Base-by-base conservation (phyloP, 352 stramenopile genomes). In the Thalassiosira hispida region DNA sequence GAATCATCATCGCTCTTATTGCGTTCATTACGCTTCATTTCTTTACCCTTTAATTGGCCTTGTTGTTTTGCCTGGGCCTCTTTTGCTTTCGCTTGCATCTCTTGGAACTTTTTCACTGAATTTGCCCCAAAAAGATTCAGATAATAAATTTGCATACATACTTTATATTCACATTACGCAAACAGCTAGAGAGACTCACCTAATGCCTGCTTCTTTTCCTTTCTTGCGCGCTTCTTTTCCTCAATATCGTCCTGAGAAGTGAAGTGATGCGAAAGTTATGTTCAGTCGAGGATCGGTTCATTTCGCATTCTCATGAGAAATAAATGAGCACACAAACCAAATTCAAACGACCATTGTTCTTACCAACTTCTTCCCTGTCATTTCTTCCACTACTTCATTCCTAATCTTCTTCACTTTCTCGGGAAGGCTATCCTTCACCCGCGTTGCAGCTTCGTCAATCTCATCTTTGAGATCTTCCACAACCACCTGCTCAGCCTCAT, bases 391-490 rank as follows among this genome's bases (percentile, higher is more conserved):
- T 14, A 81, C 73, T n/a, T 75, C 60, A 61, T 76, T 69, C 35
- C 65, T 51, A 49, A 81, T 76, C 40, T 66, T 77, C 47, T 81
- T 76, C 16, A 64, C 59, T 59, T 73, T 81, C 14, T 81, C 65
- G 7, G 65, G 73, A 33, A 81, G 40, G 12, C 46, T 57, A 18
- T 76, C 42, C 63, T 72, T 73, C 3, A 81, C 51, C 12, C 51
- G 60, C 16, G 23, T 35, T 3, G 73, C 73, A 47, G 60, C 73
- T 35, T 77, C 67, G 38, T 81, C 73, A 18, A 81, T 81, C 57
- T 81, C 73, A 63, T 81, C 73, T 68, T 67, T 81, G 5, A 81
- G 51, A 67, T 81, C 73, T 57, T 68, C 57, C 6, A 72, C 35
- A 4, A 73, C 57, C n/a, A 77, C 51, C 6, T 27, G 51, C 46